Evolutionary conservation across 2,329 filamentous ascomycete genomes (phyloP).

Genomic region (Pyricularia pennisetigena): DNA sequence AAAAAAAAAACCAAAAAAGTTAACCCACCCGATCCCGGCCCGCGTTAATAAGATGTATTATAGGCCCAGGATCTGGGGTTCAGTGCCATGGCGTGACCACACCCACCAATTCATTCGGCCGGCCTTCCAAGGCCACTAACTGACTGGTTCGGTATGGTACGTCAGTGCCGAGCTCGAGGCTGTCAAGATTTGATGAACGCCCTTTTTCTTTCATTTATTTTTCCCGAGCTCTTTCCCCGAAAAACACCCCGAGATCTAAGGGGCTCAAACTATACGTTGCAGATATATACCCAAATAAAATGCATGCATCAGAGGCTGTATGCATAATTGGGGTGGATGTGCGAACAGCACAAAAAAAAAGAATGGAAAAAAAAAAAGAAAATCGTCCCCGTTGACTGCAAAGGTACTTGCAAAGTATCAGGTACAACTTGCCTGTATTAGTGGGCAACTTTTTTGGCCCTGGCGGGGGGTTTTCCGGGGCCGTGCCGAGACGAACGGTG

Average conservation of each 20-base stretch:
- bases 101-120: background rate
- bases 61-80: background rate
- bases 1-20: too few species aligned
- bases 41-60: background rate
- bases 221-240: background rate
- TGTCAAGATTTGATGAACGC: background rate
- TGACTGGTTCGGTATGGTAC: background rate
- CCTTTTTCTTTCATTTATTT: background rate
- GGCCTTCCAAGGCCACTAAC: background rate
- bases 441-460: background rate
- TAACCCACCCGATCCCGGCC: background rate
- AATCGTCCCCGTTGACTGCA: background rate
- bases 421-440: background rate
- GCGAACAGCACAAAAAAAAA: background rate
- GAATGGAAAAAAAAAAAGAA: background rate
- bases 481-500: background rate
- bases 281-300: background rate
- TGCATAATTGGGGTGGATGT: background rate
- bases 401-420: background rate
- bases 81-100: background rate
- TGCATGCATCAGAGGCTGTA: background rate
- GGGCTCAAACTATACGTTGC: background rate
- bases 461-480: background rate
- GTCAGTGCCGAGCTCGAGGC: background rate
- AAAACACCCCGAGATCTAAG: background rate